Evolutionary conservation across 306 rosid genomes (phyloP).

Genomic region (Pterocarpus macrocarpus): DNA sequence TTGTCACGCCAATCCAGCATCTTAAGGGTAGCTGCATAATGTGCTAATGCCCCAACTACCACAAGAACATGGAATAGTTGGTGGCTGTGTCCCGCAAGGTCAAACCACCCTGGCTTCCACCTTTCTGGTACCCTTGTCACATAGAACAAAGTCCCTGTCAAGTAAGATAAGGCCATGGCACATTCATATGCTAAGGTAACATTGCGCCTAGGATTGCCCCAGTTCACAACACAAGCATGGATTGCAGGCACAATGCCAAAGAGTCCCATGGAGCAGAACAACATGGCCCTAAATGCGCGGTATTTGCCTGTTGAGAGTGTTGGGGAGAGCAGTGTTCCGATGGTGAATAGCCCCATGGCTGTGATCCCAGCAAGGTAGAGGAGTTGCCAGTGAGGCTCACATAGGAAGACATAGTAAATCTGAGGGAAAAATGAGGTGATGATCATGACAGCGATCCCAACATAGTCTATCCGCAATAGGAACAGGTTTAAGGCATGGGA

Average conservation of each 20-base stretch:
- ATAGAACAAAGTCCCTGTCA: constrained; percentile 78
- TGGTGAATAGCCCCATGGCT: constrained; percentile 81
- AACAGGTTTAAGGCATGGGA: constrained; percentile 67
- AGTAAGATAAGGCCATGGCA: constrained; percentile 79
- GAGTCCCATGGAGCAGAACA: constrained; percentile 93
- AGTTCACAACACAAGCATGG: constrained; percentile 77
- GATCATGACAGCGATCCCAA: constrained; percentile 88
- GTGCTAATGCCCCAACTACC: constrained; percentile 85
- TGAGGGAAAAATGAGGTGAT: constrained; percentile 97
- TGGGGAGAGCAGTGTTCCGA: constrained; percentile 72
- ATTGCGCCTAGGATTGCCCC: constrained; percentile 82
- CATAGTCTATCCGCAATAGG: constrained; percentile 76
- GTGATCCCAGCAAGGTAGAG: constrained; percentile 86
- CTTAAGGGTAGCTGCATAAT: constrained; percentile 81
- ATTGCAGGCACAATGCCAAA: constrained; percentile 88
- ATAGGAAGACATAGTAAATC: constrained; percentile 87
- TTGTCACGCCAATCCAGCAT: constrained; percentile 82
- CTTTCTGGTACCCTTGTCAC: constrained; percentile 85
- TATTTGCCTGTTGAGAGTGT: constrained; percentile 63
- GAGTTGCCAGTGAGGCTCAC: constrained; percentile 86
- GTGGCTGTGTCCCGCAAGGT: constrained; percentile 94
- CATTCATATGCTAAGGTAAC: constrained; percentile 70
- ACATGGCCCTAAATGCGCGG: constrained; percentile 70
- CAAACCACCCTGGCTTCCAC: constrained; percentile 92
- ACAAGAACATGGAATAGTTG: constrained; percentile 89